Evolutionary conservation across 164 flowering plant species (phyloP), one percentile per base, ranked within the genome.

Genomic region (Litsea cubeba): DNA sequence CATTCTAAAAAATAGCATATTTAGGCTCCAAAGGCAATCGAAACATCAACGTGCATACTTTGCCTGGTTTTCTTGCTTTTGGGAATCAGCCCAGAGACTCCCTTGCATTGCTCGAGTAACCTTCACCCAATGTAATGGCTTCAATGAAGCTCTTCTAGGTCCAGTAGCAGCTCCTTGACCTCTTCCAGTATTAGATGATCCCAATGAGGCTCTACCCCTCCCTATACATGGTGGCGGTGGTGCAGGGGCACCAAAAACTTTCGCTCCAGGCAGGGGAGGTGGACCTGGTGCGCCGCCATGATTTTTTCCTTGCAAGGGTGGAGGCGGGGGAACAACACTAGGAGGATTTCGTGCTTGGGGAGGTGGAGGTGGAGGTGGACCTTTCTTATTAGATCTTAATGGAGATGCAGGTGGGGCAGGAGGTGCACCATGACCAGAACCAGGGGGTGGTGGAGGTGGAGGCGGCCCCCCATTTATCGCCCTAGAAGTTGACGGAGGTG

Each of bases 81-180:
- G 90, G 62, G 92, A 78, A 84, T 93, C 98, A 77, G 93, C 99
- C 98, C 98, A 95, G 72, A 95, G 82, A 79, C 99, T 93, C 71
- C 98, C 98, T 81, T 95, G 93, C 89, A 90, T 75, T 74, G 98
- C 99, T 76, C 97, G 85, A 77, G 97, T 91, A 74, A 95, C 97
- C 85, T 95, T 95, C 51, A 87, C 93, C 99, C 99, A 95, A 75
- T 95, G 99, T 64, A 95, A 83, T 23, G 99, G 97, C 81, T 88
- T 95, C 76, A 95, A 71, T 23, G 91, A 83, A 68, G 89, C 71
- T 81, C 80, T 92, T 80, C 90, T 92, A 28, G 94, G 87, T 20
- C 85, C 87, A 81, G 76, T 80, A 68, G 74, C 72, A 70, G 74
- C 28, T 72, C 82, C 87, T 65, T 92, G 88, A 65, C 85, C 87